phyloP scores from a whole-genome alignment of 805 yeast species.

The Vanderwaltozyma verrucispora region DNA sequence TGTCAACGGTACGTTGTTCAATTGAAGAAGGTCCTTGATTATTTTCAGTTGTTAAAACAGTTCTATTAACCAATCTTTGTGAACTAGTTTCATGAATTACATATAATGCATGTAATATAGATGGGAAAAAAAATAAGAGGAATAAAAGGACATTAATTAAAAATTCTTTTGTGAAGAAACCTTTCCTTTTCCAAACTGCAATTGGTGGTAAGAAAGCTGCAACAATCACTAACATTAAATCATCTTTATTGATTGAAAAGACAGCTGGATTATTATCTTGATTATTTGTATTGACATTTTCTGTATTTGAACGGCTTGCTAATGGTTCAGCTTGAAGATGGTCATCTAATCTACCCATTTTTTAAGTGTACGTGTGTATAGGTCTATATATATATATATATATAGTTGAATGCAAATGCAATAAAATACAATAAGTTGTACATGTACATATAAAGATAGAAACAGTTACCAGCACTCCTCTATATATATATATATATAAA shows the following conservation, averaged over 20 bases:
- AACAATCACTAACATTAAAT: conserved; percentile 57
- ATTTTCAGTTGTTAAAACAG: too few species aligned
- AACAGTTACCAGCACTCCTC: too few species aligned
- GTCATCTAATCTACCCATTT: neutral
- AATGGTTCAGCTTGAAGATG: too few species aligned
- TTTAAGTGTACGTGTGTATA: too few species aligned
- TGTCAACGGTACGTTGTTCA: neutral
- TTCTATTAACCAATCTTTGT: neutral
- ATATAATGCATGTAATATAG: conserved; percentile 58
- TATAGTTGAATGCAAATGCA: too few species aligned
- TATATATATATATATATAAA: too few species aligned
- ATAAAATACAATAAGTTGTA: too few species aligned
- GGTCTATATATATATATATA: too few species aligned
- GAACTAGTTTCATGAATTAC: conserved; percentile 33
- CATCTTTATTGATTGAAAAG: conserved; percentile 14
- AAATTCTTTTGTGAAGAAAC: conserved; percentile 31
- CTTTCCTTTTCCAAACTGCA: conserved; percentile 61
- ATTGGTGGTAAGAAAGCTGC: conserved; percentile 65
- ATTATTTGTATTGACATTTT: neutral
- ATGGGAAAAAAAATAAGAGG: conserved; percentile 58
- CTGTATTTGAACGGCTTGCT: too few species aligned
- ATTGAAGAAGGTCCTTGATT: too few species aligned
- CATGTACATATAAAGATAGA: too few species aligned
- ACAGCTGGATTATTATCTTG: neutral
- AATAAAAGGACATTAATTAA: conserved; percentile 52